A percentile compares a stretch with the other conserved stretches of the same genome.
phyloP scores from a whole-genome alignment of 2,329 filamentous ascomycete species.

The Phaeoacremonium minimum region DNA sequence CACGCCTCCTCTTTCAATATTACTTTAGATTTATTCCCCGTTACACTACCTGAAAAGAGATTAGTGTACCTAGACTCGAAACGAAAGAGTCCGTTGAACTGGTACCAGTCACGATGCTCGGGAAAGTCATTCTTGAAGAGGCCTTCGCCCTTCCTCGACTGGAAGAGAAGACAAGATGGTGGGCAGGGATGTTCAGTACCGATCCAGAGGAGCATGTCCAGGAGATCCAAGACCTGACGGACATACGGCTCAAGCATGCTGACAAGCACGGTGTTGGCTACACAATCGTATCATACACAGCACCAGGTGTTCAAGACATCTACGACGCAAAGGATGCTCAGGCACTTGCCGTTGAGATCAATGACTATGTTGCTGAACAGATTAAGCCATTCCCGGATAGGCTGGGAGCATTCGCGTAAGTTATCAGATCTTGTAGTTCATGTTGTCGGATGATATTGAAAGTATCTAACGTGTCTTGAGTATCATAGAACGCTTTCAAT shows the following conservation, averaged over 20 bases:
- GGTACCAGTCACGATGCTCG: conserved; percentile 44
- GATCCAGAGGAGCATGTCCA: conserved; percentile 52
- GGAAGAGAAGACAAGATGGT: conserved; percentile 55
- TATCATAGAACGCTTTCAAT: conserved; percentile 45
- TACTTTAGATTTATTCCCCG: no score
- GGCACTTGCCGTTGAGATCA: conserved; percentile 33
- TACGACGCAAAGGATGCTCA: conserved; percentile 35
- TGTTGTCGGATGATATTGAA: no score
- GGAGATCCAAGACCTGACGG: conserved; percentile 43
- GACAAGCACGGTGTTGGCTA: conserved; percentile 29
- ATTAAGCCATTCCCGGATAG: conserved; percentile 32
- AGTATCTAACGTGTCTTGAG: background rate
- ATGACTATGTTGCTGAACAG: conserved; percentile 31
- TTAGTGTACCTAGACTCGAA: no score
- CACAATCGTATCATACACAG: conserved; percentile 43
- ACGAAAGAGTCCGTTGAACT: no score
- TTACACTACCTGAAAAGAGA: no score
- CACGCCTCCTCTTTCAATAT: no score
- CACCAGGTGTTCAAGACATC: conserved; percentile 42
- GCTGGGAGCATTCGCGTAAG: conserved; percentile 44
- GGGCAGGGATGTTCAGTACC: conserved; percentile 56
- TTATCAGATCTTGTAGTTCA: no score
- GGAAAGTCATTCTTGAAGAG: conserved; percentile 60
- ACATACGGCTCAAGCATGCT: conserved; percentile 34
- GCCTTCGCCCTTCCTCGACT: conserved; percentile 57